phyloP scores from a whole-genome alignment of 768 basidiomycete genomes.

The Collybia sp. region DNA sequence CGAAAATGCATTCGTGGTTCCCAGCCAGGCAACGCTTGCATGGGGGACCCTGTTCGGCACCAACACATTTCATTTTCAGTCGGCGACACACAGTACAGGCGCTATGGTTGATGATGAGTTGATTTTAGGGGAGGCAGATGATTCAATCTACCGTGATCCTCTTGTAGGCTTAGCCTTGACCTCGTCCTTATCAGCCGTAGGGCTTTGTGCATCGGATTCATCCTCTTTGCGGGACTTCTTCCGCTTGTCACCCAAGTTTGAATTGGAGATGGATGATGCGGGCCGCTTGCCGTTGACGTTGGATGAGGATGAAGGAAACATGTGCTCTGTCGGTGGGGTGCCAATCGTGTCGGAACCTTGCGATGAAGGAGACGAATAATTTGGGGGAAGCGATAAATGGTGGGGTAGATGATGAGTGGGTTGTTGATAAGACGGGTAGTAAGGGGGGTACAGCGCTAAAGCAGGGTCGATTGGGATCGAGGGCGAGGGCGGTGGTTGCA shows the following conservation, averaged over 20 bases:
- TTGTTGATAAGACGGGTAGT: conserved; percentile 55
- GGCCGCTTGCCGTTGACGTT: conserved; percentile 67
- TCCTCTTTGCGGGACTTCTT: conserved; percentile 66
- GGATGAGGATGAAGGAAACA: conserved; percentile 35
- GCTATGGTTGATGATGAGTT: conserved; percentile 34
- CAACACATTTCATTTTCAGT: conserved; percentile 91
- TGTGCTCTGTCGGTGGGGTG: conserved; percentile 65
- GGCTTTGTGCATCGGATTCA: conserved; percentile 48
- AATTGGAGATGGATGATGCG: conserved; percentile 41
- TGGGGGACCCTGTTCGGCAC: conserved; percentile 85
- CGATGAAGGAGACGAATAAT: conserved; percentile 74
- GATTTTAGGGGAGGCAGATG: background rate
- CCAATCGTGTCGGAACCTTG: conserved; percentile 75
- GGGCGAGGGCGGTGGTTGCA: conserved; percentile 54
- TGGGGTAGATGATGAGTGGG: conserved; percentile 44
- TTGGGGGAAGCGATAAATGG: conserved; percentile 52
- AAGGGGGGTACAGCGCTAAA: conserved; percentile 60
- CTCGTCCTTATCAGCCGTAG: conserved; percentile 55
- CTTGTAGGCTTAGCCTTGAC: conserved; percentile 79
- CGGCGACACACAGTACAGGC: conserved; percentile 91
- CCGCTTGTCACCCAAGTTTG: conserved; percentile 32
- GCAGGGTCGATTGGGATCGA: conserved; percentile 68
- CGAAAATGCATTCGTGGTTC: conserved; percentile 91
- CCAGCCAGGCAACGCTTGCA: conserved; percentile 83
- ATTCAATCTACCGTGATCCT: conserved; percentile 64